Percentiles rank a stretch among this genome's conserved stretches.
phyloP scores from a whole-genome alignment of 805 yeast species.

The Torulaspora delbrueckii region DNA sequence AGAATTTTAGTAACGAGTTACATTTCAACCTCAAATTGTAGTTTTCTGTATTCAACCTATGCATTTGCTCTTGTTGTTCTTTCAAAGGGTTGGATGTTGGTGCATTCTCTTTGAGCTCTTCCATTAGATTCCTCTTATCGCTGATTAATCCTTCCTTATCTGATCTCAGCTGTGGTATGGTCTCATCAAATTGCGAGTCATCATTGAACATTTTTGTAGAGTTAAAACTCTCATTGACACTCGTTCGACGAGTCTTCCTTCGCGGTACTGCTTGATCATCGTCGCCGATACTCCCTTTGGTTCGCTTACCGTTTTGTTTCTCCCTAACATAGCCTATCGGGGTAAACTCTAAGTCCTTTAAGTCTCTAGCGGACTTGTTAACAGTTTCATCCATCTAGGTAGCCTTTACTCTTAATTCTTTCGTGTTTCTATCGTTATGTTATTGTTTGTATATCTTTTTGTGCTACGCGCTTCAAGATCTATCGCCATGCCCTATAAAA shows the following conservation, averaged over 20 bases:
- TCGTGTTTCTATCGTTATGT: background rate
- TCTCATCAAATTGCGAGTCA: constrained; percentile 32
- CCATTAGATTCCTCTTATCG: constrained; percentile 17
- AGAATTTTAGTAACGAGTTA: constrained; percentile 28
- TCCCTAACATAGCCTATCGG: constrained; percentile 38
- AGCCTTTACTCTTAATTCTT: background rate
- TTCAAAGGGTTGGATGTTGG: constrained; percentile 27
- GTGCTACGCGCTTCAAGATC: constrained; percentile 1
- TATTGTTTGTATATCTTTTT: constrained; percentile 9
- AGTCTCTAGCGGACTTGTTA: constrained; percentile 1
- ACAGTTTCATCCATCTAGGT: constrained; percentile 2
- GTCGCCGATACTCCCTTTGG: constrained; percentile 1
- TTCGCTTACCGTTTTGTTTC: constrained; percentile 17
- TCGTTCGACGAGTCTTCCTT: constrained; percentile 17
- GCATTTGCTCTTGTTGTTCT: constrained; percentile 30
- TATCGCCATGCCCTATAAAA: background rate
- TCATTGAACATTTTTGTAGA: constrained; percentile 30
- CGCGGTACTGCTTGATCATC: constrained; percentile 11
- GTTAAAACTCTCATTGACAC: constrained; percentile 25
- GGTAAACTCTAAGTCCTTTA: constrained; percentile 37
- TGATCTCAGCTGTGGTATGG: constrained; percentile 24
- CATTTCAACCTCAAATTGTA: constrained; percentile 28
- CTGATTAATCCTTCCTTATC: background rate
- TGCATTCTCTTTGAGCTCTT: constrained; percentile 22
- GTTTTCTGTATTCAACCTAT: constrained; percentile 25